Evolutionary conservation across 129 eudicot species (phyloP), one percentile per base, ranked within the genome.

Genomic region (Pulicaria dysenterica): DNA sequence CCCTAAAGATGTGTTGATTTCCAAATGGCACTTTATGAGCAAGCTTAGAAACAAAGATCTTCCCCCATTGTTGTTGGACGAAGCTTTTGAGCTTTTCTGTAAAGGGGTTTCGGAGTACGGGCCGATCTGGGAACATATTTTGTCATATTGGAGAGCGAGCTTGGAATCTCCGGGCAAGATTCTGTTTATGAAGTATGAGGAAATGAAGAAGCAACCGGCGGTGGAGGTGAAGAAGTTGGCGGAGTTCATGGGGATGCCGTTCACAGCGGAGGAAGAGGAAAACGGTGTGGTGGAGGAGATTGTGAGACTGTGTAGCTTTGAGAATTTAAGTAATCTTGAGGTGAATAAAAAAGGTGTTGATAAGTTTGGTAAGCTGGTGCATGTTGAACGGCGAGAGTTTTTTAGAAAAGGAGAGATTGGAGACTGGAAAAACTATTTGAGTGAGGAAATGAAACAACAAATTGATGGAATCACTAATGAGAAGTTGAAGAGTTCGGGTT

Each of bases 111-210:
- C 61, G 1, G 65, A 73, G 1, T 81, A 9, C 37, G 89, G 86
- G 15, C 80, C 86, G 0, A 82, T 64, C 12, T 79, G 85, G 76
- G 84, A 81, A 5, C 89, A 81, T 67, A 77, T 78, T 7, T 1
- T 81, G 69, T 83, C 46, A 8, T 85, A 82, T 66, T 79, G 70
- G 70, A 77, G 69, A 42, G 77, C 77, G 8, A 85, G 87, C 50
- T 10, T 76, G 48, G 75, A 77, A 44, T 54, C 40, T 36, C 85
- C 87, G 6, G 54, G 64, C 0, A 77, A 44, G 4, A 53, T 76
- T 47, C 7, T 79, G 14, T 82, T 82, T 49, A 17, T 82, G 37
- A 80, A 74, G 49, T 85, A 79, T 2, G 90, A 85, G 70, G 90
- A 85, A 12, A 17, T 85, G 45, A 77, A 51, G 47, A 43, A 10